Percentiles rank a stretch among this genome's conserved stretches.
Evolutionary conservation across 805 yeast genomes (phyloP).

Genomic region (Maudiozyma bulderi): DNA sequence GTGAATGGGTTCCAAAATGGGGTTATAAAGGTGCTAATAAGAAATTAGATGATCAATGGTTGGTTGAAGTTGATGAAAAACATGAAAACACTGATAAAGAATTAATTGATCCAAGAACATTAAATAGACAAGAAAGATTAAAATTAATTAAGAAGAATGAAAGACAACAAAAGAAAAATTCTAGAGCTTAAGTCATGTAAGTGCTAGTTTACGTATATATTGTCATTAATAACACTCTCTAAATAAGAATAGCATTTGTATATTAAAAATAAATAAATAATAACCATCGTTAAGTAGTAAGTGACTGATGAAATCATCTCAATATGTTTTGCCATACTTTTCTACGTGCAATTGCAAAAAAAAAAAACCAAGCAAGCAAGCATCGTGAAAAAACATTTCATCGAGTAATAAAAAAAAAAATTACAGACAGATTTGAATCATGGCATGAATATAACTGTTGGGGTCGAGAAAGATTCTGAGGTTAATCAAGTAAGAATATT

Average conservation of each 20-base stretch:
- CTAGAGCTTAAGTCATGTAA: conserved; percentile 29
- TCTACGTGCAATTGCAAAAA: too few species aligned
- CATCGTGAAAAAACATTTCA: too few species aligned
- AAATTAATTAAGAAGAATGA: conserved; percentile 48
- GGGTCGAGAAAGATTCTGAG: too few species aligned
- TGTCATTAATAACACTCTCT: too few species aligned
- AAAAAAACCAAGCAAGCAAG: too few species aligned
- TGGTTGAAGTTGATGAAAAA: conserved; percentile 83
- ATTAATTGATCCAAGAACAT: conserved; percentile 77
- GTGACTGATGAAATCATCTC: too few species aligned
- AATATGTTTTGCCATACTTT: too few species aligned
- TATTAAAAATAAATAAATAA: not conserved
- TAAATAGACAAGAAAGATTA: conserved; percentile 76
- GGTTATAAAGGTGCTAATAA: conserved; percentile 93
- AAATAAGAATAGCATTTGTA: not conserved
- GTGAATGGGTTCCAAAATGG: conserved; percentile 98
- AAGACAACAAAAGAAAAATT: conserved; percentile 85
- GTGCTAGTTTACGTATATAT: not conserved
- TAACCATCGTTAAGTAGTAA: not conserved
- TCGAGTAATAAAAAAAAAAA: too few species aligned
- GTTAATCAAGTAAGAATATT: not conserved
- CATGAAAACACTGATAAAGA: conserved; percentile 51
- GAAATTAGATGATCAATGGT: conserved; percentile 82
- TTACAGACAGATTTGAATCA: too few species aligned
- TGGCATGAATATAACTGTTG: too few species aligned